phyloP scores from a whole-genome alignment of 2,329 filamentous ascomycete genomes.

The Aureobasidium lini region DNA sequence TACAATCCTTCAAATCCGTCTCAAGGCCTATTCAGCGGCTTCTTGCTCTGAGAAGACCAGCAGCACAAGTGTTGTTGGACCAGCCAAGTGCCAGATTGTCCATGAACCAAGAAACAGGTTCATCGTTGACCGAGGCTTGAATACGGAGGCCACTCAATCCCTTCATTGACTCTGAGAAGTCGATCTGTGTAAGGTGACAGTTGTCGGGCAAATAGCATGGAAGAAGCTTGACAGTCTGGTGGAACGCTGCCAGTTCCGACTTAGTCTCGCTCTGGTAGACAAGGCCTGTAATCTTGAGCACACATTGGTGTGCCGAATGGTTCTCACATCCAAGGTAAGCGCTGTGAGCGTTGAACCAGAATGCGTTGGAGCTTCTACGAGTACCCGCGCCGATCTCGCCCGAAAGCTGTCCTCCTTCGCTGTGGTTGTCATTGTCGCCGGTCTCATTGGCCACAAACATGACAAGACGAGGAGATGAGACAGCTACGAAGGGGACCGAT shows the following conservation, averaged over 20 bases:
- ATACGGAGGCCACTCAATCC: conserved; percentile 43
- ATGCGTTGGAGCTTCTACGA: conserved; percentile 35
- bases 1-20: conserved; percentile 46
- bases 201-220: conserved; percentile 33
- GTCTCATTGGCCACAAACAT: conserved; percentile 37
- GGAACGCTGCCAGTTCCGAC: conserved; percentile 31
- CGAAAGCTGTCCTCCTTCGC: conserved; percentile 29
- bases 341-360: conserved; percentile 44
- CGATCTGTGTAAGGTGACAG: conserved; percentile 38
- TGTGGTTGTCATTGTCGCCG: conserved; percentile 22
- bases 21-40: conserved; percentile 60
- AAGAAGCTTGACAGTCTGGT: conserved; percentile 33
- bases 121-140: conserved; percentile 34
- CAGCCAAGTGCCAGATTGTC: conserved; percentile 43
- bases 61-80: conserved; percentile 43
- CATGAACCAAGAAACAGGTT: conserved; percentile 38
- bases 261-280: conserved; percentile 31
- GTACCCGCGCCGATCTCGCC: conserved; percentile 43
- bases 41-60: conserved; percentile 65
- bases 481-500: conserved; percentile 37
- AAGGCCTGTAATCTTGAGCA: conserved; percentile 40
- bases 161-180: conserved; percentile 34
- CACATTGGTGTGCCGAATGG: conserved; percentile 31
- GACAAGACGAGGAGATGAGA: conserved; percentile 40
- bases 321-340: conserved; percentile 44